These are phyloP conservation scores for Acidomyces sp. DNA, from an alignment of 495 filamentous ascomycete species.

Conservation along the genomic window DNA sequence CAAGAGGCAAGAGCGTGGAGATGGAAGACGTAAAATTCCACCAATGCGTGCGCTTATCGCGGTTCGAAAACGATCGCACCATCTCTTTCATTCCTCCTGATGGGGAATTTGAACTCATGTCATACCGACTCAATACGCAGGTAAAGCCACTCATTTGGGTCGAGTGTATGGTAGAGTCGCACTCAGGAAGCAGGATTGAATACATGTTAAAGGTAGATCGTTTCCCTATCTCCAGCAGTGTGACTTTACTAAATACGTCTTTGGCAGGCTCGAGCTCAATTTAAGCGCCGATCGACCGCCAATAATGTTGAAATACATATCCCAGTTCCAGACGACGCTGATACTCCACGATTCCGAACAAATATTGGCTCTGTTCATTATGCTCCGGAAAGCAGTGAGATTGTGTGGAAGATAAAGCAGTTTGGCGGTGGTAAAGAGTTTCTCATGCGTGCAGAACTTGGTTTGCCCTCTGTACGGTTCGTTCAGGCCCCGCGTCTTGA, in stretches of 20 bases:
- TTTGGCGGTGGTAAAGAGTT: conserved; percentile 98
- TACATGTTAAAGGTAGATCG: conserved; percentile 91
- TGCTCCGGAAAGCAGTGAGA: conserved; percentile 91
- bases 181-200: conserved; percentile 87
- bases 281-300: conserved; percentile 92
- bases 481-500: no score
- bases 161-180: conserved; percentile 90
- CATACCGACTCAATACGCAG: conserved; percentile 95
- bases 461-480: conserved; percentile 72
- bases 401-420: conserved; percentile 99
- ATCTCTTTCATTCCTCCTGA: conserved; percentile 99
- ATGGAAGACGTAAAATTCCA: conserved; percentile 99
- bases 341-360: conserved; percentile 90
- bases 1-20: conserved; percentile 91
- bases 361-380: conserved; percentile 98
- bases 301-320: conserved; percentile 99
- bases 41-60: conserved; percentile 87
- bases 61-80: conserved; percentile 97
- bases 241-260: not conserved
- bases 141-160: conserved; percentile 99
- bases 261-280: conserved; percentile 74
- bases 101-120: conserved; percentile 99
- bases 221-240: not conserved
- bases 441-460: conserved; percentile 97
- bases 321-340: conserved; percentile 93